Evolutionary conservation across 2,329 filamentous ascomycete species (phyloP), one percentile per base, ranked within the genome.

Genomic region (Cercospora zeae-maydis): DNA sequence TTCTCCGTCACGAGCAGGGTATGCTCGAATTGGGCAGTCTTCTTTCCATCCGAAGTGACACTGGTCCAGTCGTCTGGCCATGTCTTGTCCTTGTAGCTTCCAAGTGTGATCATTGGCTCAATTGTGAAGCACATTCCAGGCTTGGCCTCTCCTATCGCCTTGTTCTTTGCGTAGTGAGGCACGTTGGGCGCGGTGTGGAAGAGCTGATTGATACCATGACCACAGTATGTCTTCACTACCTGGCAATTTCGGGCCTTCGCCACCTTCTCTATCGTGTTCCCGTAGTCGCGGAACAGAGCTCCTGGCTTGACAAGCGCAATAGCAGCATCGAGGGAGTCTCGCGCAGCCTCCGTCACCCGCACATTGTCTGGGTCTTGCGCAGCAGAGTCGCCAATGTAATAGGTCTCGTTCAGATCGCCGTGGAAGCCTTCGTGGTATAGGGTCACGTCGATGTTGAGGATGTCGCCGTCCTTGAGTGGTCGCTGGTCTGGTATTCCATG

Each of bases 11-110:
- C 90, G 9, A 96, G 81, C 58, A 96, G 79, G 0, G 91, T 95
- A 74, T 96, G 91, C 76, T 96, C 91, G 74, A 99, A 99, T 75
- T 99, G 95, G 9, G 95, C 95, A 14, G 93, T 96, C 74, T 86
- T 83, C 77, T 89, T 90, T 56, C 95, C 95, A 75, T 99, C 95
- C 61, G 88, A 85, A 0, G 95, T 99, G 4, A 91, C 91, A 77
- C 92, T 96, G 0, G 95, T 99, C 95, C 95, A 99, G 80, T 98
- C 92, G 76, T 99, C 95, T 0, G 95, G 95, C 95, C 95, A 99
- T 0, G 92, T 98, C 76, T 95, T 89, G 74, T 99, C 95, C 66
- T 87, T 87, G 78, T 96, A 91, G 65, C 91, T 93, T 63, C 95
- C 95, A 60, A 97, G 78, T 42, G 92, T 92, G 75, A 99, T 93